Evolutionary conservation across 441 rosid species (phyloP), one percentile per base, ranked within the genome.

Genomic region (Pelargonium australe): DNA sequence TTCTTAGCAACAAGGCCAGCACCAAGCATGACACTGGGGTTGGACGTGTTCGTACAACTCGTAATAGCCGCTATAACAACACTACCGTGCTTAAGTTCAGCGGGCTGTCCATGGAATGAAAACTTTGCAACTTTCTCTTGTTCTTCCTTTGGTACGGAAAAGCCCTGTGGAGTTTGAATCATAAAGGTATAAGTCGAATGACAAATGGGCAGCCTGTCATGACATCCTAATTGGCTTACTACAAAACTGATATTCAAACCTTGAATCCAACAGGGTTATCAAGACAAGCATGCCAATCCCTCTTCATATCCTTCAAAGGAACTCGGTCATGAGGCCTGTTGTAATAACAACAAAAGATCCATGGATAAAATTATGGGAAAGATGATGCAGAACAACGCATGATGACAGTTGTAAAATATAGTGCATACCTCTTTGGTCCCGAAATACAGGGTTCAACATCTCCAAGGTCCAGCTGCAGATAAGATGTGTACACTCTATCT

Each of bases 281-380:
- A 68, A 84, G 85, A 74, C 93, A 86, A 14, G 87, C 80, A 64
- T 82, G 85, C 90, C 90, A 88, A 68, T 87, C 92, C 55, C 79
- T 83, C 79, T 84, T 87, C 92, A 84, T 83, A 64, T 85, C 87
- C 77, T 83, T 87, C 81, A 86, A 49, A 66, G 81, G 67, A 78
- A 86, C 89, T 69, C 83, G 82, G 68, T 87, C 90, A 70, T 84
- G 89, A 71, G 85, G 90, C 72, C 92, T 81, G 74, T 47, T 16
- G 8, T 20, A 60, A 60, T 69, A 47, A 65, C 68, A 77, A 75
- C 55, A 19, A 67, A 25, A 11, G 63, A 45, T 69, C 51, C 67
- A 70, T 63, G 45, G 34, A 49, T 51, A 53, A 65, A 66, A 5
- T 34, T 25, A 66, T 0, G 34, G 19, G 34, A 28, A 45, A 40